Conservation (phyloP, 2,329 filamentous ascomycete species). For the Colletotrichum costaricense region DNA sequence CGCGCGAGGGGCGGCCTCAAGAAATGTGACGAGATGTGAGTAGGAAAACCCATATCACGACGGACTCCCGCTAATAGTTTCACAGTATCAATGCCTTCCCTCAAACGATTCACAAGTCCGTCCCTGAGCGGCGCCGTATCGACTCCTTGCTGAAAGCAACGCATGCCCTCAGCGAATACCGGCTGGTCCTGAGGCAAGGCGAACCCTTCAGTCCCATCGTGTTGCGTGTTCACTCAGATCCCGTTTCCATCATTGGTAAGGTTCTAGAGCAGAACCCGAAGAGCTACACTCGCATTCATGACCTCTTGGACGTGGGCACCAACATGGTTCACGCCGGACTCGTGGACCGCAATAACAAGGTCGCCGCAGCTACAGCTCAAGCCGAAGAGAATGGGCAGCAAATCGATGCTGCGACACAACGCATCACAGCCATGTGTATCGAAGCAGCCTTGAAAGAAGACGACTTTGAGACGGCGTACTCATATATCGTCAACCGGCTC, state of each 20-base stretch:
- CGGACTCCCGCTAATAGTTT: slow-evolving; percentile 37
- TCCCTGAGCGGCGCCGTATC: slow-evolving; percentile 63
- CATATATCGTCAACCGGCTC: slow-evolving; percentile 80
- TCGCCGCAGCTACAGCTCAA: slow-evolving; percentile 32
- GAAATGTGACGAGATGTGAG: slow-evolving; percentile 80
- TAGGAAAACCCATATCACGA: slow-evolving; percentile 7
- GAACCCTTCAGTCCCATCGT: slow-evolving; percentile 84
- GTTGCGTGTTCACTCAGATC: slow-evolving; percentile 81
- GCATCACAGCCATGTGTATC: slow-evolving; percentile 84
- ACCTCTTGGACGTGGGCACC: slow-evolving; percentile 75
- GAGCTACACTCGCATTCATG: slow-evolving; percentile 80
- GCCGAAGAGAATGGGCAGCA: slow-evolving; percentile 42
- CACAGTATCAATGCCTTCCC: slow-evolving; percentile 73
- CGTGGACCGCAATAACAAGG: slow-evolving; percentile 45
- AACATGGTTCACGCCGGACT: slow-evolving; percentile 74
- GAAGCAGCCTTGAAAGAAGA: slow-evolving; percentile 81
- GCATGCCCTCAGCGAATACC: slow-evolving; percentile 80
- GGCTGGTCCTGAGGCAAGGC: slow-evolving; percentile 81
- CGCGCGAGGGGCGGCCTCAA: slow-evolving; percentile 80
- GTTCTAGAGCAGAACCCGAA: slow-evolving; percentile 80
- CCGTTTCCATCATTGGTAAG: slow-evolving; percentile 77
- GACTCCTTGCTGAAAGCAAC: slow-evolving; percentile 78
- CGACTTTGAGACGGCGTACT: slow-evolving; percentile 89
- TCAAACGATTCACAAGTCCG: slow-evolving; percentile 63
- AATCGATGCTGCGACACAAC: slow-evolving; percentile 61